Conservation (phyloP, 2,329 filamentous ascomycete genomes). For the Zymoseptoria pseudotritici region DNA sequence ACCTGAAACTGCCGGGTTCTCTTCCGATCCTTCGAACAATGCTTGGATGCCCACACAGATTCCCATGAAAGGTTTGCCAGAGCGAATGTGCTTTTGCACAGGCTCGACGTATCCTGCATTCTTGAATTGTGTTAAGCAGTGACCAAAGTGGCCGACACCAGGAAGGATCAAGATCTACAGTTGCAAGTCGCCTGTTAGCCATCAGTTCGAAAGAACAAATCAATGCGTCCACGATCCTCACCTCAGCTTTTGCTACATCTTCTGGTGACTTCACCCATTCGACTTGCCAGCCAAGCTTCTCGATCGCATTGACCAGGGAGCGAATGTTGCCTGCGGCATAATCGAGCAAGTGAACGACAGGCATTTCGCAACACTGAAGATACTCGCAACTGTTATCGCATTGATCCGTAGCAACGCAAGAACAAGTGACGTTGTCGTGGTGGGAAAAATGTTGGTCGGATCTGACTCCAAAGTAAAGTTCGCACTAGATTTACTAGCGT, state of each 20-base stretch:
- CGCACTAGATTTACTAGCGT: neutral
- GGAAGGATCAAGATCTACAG: slow-evolving; percentile 83
- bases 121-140: slow-evolving; percentile 80
- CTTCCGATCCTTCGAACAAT: slow-evolving; percentile 76
- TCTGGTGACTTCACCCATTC: slow-evolving; percentile 84
- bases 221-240: slow-evolving; percentile 35
- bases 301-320: slow-evolving; percentile 93
- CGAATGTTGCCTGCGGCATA: slow-evolving; percentile 96
- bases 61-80: slow-evolving; percentile 96
- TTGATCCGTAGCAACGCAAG: neutral
- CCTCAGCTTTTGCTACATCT: slow-evolving; percentile 78
- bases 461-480: neutral
- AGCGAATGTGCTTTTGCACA: slow-evolving; percentile 71
- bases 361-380: slow-evolving; percentile 44
- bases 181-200: slow-evolving; percentile 19
- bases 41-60: slow-evolving; percentile 94
- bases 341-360: slow-evolving; percentile 71
- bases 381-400: neutral
- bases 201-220: neutral
- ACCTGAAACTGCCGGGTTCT: slow-evolving; percentile 64
- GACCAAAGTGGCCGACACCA: slow-evolving; percentile 94
- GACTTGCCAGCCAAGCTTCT: slow-evolving; percentile 86
- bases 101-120: slow-evolving; percentile 77
- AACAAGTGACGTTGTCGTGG: neutral
- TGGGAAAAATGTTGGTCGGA: neutral